Evolutionary conservation across 2,329 filamentous ascomycete species (phyloP), one percentile per base, ranked within the genome.

Genomic region (Aspergillus vadensis): DNA sequence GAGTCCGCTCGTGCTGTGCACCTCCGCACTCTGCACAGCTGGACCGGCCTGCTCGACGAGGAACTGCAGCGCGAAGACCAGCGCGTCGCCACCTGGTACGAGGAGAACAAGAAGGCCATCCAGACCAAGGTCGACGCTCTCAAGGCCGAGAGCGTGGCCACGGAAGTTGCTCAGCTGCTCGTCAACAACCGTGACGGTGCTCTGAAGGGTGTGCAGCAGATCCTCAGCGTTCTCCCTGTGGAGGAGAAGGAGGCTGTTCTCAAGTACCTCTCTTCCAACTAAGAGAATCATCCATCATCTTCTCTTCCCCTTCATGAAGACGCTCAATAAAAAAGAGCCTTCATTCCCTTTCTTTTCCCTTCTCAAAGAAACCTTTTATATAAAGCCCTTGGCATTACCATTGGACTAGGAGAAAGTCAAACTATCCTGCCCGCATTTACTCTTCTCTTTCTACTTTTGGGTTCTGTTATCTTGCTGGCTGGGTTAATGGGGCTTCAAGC

Each of bases 61-160:
- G 85, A 91, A 68, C 96, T 96, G 76, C 86, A 90, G 58, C 85
- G 83, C 61, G 87, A 91, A 64, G 95, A 99, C 76, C 86, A 86
- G 69, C 88, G 88, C 67, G 95, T 97, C 27, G 91, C 93, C 4
- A 85, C 89, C 69, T 99, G 95, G 95, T 98, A 97, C 75, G 95
- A 99, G 83, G 89, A 94, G 80, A 95, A 98, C 81, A 85, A 91
- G 74, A 91, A 94, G 83, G 80, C 82, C 43, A 87, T 99, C 54
- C 85, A 90, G 64, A 86, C 89, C 64, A 96, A 95, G 86, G 87
- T 98, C 27, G 92, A 97, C 76, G 80, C 83, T 12, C 83, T 98
- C 72, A 95, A 92, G 85, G 84, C 85, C 5, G 91, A 97, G 62
- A 85, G 86, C 44, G 83, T 90, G 27, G 86, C 87, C 5, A 82